Percentiles rank a stretch among this genome's conserved stretches.
phyloP scores from a whole-genome alignment of 2,329 filamentous ascomycete species.

The Thyridium curvatum region DNA sequence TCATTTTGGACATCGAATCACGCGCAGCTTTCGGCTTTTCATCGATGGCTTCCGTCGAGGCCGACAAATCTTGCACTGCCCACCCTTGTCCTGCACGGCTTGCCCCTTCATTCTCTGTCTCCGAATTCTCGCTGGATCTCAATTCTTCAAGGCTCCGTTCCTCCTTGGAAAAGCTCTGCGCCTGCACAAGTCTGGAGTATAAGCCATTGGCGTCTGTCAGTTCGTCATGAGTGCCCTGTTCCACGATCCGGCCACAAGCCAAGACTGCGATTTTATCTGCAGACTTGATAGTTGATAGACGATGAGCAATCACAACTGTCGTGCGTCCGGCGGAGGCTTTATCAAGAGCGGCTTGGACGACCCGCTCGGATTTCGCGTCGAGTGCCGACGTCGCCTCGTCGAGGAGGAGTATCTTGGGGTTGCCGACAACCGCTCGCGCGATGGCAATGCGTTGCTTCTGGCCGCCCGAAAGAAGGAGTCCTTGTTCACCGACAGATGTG shows the following conservation, averaged over 20 bases:
- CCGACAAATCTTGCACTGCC: too few species aligned
- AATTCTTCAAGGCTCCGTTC: neutral
- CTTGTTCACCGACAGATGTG: slow-evolving; percentile 51
- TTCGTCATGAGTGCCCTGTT: slow-evolving; percentile 5
- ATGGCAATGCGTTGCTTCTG: slow-evolving; percentile 58
- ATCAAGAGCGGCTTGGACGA: slow-evolving; percentile 49
- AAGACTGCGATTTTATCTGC: slow-evolving; percentile 4
- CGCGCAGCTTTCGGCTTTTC: too few species aligned
- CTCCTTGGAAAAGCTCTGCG: neutral
- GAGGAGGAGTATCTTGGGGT: slow-evolving; percentile 56
- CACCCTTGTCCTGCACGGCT: too few species aligned
- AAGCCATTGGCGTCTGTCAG: neutral
- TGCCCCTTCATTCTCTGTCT: slow-evolving; percentile 13
- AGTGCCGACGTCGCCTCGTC: slow-evolving; percentile 60
- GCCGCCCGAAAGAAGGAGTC: slow-evolving; percentile 54
- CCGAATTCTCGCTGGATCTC: slow-evolving; percentile 8
- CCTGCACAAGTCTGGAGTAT: slow-evolving; percentile 1
- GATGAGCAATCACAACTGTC: slow-evolving; percentile 23
- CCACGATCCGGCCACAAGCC: slow-evolving; percentile 1
- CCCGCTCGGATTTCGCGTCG: slow-evolving; percentile 30
- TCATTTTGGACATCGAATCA: too few species aligned
- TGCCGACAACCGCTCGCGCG: slow-evolving; percentile 52
- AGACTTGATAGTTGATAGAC: slow-evolving; percentile 2
- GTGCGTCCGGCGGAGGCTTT: slow-evolving; percentile 50
- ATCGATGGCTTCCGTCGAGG: too few species aligned